Percentiles rank a stretch among this genome's conserved stretches.
phyloP scores from a whole-genome alignment of 108 stramenopile genomes.

The Chaetoceros muelleri region DNA sequence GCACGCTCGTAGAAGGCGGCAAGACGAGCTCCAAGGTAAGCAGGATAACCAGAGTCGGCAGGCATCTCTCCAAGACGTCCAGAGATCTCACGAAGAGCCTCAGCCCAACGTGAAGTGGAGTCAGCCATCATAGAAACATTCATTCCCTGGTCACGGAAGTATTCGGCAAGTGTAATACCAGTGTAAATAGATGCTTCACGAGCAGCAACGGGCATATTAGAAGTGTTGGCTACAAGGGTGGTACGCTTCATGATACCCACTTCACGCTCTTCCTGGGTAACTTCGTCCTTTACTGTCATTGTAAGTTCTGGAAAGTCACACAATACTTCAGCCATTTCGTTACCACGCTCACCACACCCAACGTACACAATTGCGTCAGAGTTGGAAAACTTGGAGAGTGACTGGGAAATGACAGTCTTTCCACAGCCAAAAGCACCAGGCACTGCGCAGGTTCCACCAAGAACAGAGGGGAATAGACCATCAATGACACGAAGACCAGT shows the following conservation, averaged over 20 bases:
- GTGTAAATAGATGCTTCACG: conserved; percentile 99
- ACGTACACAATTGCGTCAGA: conserved; percentile 92
- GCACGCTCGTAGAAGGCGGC: conserved; percentile 99
- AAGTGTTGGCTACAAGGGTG: conserved; percentile 99
- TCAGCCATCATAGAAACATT: conserved; percentile 99
- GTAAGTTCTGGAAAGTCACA: conserved; percentile 99
- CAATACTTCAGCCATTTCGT: conserved; percentile 99
- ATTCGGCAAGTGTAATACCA: conserved; percentile 95
- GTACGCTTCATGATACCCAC: conserved; percentile 99
- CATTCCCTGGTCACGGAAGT: conserved; percentile 99
- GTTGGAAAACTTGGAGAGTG: conserved; percentile 99
- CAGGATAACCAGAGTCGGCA: conserved; percentile 99
- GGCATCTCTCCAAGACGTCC: conserved; percentile 99
- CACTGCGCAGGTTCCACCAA: conserved; percentile 98
- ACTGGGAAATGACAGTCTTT: conserved; percentile 99
- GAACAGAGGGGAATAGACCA: conserved; percentile 97
- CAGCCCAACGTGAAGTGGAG: conserved; percentile 99
- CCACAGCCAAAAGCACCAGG: conserved; percentile 99
- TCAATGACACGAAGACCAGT: conserved; percentile 99
- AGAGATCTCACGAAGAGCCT: conserved; percentile 99
- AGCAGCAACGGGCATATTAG: conserved; percentile 99
- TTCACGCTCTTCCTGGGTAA: conserved; percentile 77
- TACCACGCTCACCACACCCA: conserved; percentile 95
- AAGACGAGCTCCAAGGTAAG: conserved; percentile 98
- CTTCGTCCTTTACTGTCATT: conserved; percentile 84